These are phyloP conservation scores for Ophiostoma tasmaniense DNA, from an alignment of 2,329 filamentous ascomycete genomes.

Conservation along the genomic window DNA sequence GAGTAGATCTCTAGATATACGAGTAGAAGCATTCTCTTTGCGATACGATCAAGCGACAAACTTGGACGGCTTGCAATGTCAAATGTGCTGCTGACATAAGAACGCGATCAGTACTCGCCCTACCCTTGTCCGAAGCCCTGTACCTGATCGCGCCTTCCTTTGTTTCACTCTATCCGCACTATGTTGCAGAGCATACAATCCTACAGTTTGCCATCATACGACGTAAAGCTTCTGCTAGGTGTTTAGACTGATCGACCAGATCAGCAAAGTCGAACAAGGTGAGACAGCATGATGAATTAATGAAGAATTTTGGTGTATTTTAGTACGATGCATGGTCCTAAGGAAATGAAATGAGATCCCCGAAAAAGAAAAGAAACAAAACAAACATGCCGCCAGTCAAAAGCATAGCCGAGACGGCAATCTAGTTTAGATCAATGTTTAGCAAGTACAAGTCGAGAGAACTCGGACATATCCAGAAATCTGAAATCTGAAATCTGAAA, in stretches of 20 bases:
- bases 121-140: neutral
- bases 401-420: neutral
- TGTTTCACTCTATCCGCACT: neutral
- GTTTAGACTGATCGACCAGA: neutral
- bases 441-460: too few relatives aligned
- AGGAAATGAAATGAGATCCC: neutral
- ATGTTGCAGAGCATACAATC: too few relatives aligned
- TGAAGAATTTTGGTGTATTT: neutral
- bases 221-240: neutral
- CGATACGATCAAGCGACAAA: too few relatives aligned
- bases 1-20: neutral
- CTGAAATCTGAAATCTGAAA: too few relatives aligned
- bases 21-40: neutral
- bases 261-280: neutral
- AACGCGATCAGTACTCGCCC: neutral
- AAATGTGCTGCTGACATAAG: neutral
- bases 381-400: neutral
- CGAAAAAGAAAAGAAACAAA: neutral
- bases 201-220: too few relatives aligned
- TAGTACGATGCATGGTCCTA: neutral
- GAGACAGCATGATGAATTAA: neutral
- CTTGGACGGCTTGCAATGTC: neutral
- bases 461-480: too few relatives aligned
- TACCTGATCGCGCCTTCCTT: neutral
- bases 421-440: neutral